Evolutionary conservation across 1,284 basidiomycete genomes (phyloP).

Genomic region (Vanrija pseudolonga): DNA sequence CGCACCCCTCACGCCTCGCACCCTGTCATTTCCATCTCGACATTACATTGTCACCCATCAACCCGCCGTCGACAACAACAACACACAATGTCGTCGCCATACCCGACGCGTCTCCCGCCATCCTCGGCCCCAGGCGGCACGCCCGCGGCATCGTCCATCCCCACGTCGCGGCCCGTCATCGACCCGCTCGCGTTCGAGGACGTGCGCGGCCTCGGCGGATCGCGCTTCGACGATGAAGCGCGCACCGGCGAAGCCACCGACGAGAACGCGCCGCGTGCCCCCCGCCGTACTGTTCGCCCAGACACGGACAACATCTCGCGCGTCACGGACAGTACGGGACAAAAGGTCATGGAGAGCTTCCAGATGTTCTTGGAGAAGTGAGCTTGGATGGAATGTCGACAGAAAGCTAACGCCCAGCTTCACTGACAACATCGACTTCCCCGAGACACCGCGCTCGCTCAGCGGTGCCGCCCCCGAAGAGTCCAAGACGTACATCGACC

Average conservation of each 20-base stretch:
- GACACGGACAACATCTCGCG: conserved; percentile 66
- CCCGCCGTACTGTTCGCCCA: conserved; percentile 3
- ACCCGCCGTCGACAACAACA: not conserved
- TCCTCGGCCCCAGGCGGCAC: conserved; percentile 28
- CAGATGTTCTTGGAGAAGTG: conserved; percentile 86
- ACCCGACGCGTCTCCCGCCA: conserved; percentile 25
- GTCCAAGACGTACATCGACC: conserved; percentile 71
- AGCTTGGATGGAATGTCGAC: conserved; percentile 34
- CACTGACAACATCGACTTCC: conserved; percentile 70
- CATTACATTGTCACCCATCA: not conserved
- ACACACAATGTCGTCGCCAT: conserved; percentile 36
- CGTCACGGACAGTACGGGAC: conserved; percentile 87
- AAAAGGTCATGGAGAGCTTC: conserved; percentile 86
- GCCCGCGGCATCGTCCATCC: conserved; percentile 30
- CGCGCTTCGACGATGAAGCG: conserved; percentile 13
- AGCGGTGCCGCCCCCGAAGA: conserved; percentile 52
- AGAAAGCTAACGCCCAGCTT: conserved; percentile 55
- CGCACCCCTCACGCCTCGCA: not conserved
- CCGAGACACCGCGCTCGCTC: conserved; percentile 69
- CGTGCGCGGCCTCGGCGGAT: conserved; percentile 41
- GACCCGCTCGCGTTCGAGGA: conserved; percentile 42
- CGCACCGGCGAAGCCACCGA: conserved; percentile 9
- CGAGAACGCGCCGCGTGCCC: not conserved
- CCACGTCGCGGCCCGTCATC: conserved; percentile 28
- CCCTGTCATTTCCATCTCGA: not conserved